Conservation (phyloP, 2,329 filamentous ascomycete species). For the Periglandula ipomoeae region DNA sequence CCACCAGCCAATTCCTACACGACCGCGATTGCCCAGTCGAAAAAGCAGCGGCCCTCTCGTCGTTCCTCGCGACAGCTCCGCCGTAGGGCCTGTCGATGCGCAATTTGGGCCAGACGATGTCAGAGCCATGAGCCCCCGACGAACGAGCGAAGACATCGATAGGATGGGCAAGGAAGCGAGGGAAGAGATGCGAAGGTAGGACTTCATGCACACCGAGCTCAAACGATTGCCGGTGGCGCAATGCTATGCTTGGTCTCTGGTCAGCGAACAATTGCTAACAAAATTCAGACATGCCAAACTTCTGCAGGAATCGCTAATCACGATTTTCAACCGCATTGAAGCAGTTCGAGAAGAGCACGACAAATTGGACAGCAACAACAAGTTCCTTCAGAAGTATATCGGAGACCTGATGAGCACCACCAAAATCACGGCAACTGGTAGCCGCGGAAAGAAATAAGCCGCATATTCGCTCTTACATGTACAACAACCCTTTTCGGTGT, state of each 20-base stretch:
- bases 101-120: slow-evolving; percentile 82
- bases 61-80: slow-evolving; percentile 65
- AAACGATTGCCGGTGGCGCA: neutral
- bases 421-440: slow-evolving; percentile 55
- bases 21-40: slow-evolving; percentile 61
- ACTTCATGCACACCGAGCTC: no score
- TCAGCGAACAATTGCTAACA: neutral
- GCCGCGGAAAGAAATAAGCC: slow-evolving; percentile 44
- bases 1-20: slow-evolving; percentile 42
- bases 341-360: slow-evolving; percentile 91
- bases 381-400: slow-evolving; percentile 95
- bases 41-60: slow-evolving; percentile 79
- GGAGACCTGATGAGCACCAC: slow-evolving; percentile 88
- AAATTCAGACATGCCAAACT: slow-evolving; percentile 68
- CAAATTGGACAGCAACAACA: slow-evolving; percentile 94
- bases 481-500: no score
- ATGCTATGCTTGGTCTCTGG: neutral
- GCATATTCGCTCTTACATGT: no score
- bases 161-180: slow-evolving; percentile 77
- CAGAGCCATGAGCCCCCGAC: slow-evolving; percentile 84
- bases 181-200: slow-evolving; percentile 50
- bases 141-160: slow-evolving; percentile 86
- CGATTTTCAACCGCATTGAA: slow-evolving; percentile 88
- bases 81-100: slow-evolving; percentile 63
- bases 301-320: slow-evolving; percentile 80